These are phyloP conservation scores for Candida ficus DNA, from an alignment of 805 yeast species.

Conservation along the genomic window DNA sequence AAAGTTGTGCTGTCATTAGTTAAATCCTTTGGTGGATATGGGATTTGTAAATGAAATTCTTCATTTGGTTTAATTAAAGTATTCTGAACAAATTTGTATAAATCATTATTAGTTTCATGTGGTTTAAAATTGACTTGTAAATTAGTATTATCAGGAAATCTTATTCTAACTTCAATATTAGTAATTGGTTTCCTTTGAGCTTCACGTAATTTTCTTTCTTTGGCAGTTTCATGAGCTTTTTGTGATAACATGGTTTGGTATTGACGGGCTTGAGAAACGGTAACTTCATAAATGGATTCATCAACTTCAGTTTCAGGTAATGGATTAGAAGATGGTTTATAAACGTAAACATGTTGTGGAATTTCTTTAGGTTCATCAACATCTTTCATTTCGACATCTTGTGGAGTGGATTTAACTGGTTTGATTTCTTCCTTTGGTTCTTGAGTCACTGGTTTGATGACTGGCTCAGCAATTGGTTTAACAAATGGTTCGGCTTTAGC, in stretches of 20 bases:
- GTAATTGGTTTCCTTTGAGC: conserved; percentile 22
- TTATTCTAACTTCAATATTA: conserved; percentile 39
- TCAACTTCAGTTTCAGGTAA: conserved; percentile 25
- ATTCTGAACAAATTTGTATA: conserved; percentile 27
- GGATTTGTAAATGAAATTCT: conserved; percentile 36
- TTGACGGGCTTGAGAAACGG: conserved; percentile 45
- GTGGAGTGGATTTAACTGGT: too few relatives aligned
- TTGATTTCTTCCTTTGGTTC: not conserved
- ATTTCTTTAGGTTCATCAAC: conserved; percentile 7
- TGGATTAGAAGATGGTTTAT: conserved; percentile 15
- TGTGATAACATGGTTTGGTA: conserved; percentile 46
- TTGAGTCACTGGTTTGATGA: too few relatives aligned
- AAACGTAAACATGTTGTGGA: conserved; percentile 24
- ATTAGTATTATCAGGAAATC: conserved; percentile 52
- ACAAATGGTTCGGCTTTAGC: not conserved
- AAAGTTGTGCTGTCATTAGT: conserved; percentile 26
- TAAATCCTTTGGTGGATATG: conserved; percentile 41
- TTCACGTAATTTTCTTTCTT: conserved; percentile 32
- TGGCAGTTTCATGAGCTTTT: conserved; percentile 35
- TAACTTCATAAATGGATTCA: conserved; percentile 38
- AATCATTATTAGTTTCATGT: conserved; percentile 31
- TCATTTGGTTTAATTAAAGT: conserved; percentile 26
- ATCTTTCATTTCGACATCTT: not conserved
- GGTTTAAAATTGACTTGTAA: conserved; percentile 47
- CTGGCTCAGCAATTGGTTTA: not conserved